phyloP scores from a whole-genome alignment of 345 rosid species.

The Kandelia obovata region DNA sequence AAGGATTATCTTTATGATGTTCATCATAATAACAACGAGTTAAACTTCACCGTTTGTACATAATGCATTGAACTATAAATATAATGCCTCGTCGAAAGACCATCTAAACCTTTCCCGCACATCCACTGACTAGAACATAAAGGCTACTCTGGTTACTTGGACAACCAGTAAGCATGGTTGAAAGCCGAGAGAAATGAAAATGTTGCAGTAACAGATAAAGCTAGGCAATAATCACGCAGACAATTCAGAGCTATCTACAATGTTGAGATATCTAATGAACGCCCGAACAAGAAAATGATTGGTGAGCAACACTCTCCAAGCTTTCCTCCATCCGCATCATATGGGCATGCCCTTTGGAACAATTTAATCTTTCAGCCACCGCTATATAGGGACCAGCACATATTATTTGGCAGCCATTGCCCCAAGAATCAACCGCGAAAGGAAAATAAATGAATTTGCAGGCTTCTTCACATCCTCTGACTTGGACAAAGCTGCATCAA shows the following conservation, averaged over 20 bases:
- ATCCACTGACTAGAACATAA: too few relatives aligned
- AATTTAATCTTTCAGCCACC: conserved; percentile 38
- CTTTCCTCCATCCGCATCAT: conserved; percentile 6
- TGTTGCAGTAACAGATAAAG: too few relatives aligned
- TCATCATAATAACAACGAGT: too few relatives aligned
- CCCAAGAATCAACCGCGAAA: conserved; percentile 25
- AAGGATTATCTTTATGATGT: too few relatives aligned
- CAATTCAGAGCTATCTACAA: too few relatives aligned
- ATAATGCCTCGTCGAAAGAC: too few relatives aligned
- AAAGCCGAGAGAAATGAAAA: too few relatives aligned
- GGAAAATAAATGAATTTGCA: conserved; percentile 26
- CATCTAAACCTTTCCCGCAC: too few relatives aligned
- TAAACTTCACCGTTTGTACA: too few relatives aligned
- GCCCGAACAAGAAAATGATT: not conserved
- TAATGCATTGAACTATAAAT: too few relatives aligned
- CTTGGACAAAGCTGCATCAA: conserved; percentile 32
- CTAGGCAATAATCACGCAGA: not conserved
- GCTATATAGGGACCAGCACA: conserved; percentile 37
- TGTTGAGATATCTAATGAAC: not conserved
- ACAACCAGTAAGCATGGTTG: too few relatives aligned
- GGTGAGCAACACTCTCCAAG: not conserved
- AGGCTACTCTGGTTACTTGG: too few relatives aligned
- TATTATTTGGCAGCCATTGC: conserved; percentile 28
- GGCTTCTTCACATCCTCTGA: conserved; percentile 35
- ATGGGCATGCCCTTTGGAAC: conserved; percentile 37